Evolutionary conservation across 2,329 filamentous ascomycete species (phyloP).

Genomic region (Aspergillus versicolor): DNA sequence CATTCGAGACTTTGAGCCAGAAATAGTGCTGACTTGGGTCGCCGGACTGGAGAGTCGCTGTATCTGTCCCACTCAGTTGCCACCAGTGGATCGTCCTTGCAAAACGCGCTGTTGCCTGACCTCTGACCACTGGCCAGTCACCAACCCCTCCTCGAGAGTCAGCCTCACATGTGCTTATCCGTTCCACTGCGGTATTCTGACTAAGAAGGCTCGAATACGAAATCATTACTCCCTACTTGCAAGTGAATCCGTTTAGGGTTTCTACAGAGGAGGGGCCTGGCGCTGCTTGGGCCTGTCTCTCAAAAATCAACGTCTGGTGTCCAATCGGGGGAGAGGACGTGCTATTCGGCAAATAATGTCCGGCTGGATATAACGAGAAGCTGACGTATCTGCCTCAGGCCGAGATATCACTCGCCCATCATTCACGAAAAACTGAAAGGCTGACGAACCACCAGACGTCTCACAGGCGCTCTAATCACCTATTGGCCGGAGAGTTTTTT

Average conservation of each 20-base stretch:
- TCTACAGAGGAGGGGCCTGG: too few species aligned
- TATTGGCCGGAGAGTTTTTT: background rate
- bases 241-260: too few species aligned
- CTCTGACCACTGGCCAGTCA: too few species aligned
- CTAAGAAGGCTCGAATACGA: background rate
- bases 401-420: background rate
- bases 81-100: background rate
- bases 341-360: background rate
- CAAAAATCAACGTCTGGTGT: background rate
- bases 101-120: background rate
- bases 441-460: background rate
- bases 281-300: background rate
- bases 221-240: background rate
- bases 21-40: background rate
- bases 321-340: background rate
- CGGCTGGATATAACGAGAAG: background rate
- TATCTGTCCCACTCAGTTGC: background rate
- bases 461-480: background rate
- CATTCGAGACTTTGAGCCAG: background rate
- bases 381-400: background rate
- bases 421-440: background rate
- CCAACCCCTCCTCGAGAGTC: background rate
- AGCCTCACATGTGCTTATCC: slow-evolving; percentile 2
- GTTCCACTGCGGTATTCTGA: background rate
- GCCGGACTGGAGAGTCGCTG: background rate